A percentile compares a stretch with the other conserved stretches of the same genome.
These are phyloP conservation scores for Amphirosellinia nigrospora DNA, from an alignment of 495 filamentous ascomycete species.

Conservation along the genomic window DNA sequence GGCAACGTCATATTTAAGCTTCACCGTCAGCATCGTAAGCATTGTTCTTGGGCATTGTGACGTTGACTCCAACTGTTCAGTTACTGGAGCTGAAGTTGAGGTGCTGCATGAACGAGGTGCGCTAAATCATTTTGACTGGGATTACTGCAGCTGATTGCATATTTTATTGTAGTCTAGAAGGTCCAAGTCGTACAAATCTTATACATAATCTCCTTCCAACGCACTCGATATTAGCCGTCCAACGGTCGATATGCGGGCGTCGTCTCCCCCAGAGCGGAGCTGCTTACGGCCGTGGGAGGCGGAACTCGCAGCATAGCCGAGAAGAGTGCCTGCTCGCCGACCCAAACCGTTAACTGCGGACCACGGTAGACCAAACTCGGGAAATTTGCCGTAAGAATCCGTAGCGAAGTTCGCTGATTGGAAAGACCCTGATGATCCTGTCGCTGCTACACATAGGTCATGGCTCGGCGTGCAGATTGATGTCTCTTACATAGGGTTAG, in stretches of 20 bases:
- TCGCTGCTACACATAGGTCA: not conserved
- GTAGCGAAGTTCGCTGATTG: not conserved
- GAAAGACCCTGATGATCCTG: constrained; percentile 11
- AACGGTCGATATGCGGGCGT: constrained; percentile 7
- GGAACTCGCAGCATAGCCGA: constrained; percentile 4
- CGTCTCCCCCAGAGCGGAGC: constrained; percentile 8
- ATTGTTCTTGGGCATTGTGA: constrained; percentile 6
- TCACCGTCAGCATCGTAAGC: not conserved
- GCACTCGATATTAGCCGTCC: constrained; percentile 1
- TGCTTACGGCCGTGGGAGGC: not conserved
- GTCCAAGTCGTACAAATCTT: not conserved
- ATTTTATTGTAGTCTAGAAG: constrained; percentile 25
- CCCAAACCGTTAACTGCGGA: not conserved
- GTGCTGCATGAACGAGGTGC: not conserved
- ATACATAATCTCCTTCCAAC: not conserved
- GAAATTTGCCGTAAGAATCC: not conserved
- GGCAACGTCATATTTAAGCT: constrained; percentile 22
- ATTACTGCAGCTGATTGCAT: constrained; percentile 16
- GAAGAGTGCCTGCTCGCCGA: not conserved
- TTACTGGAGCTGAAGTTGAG: constrained; percentile 10
- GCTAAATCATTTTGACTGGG: constrained; percentile 4
- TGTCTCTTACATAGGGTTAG: not conserved
- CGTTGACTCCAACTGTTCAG: constrained; percentile 4
- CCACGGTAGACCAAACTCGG: not conserved
- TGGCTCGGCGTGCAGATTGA: constrained; percentile 12